Evolutionary conservation across 2,329 filamentous ascomycete species (phyloP), one percentile per base, ranked within the genome.

Genomic region (Diaporthe nobilis): DNA sequence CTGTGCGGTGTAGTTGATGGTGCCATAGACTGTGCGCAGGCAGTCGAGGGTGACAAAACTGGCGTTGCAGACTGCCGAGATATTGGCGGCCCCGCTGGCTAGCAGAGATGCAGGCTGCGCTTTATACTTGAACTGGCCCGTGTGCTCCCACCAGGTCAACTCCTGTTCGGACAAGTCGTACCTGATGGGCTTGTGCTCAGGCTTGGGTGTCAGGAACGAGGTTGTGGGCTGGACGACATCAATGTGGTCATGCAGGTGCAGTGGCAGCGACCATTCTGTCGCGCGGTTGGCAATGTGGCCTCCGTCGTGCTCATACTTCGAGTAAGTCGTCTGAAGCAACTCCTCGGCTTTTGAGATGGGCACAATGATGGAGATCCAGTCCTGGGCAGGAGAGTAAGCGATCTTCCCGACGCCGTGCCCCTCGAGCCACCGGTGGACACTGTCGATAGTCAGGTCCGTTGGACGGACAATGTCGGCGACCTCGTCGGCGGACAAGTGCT

Each of bases 141-240:
- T 71, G 55, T 75, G 34, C 67, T 58, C 44, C 47, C 53, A 76
- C 53, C 53, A 77, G 73, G 28, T 57, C 57, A 68, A 39, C 15
- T 68, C 65, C 13, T 68, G 65, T n/a, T 51, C 73, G 58, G 25
- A 70, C 22, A 42, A 51, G 44, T 55, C 76, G 47, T 53, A 67
- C 60, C 22, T 57, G 67, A 63, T 73, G 72, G 44, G 73, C 55
- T 60, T 75, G 78, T 57, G 75, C 80, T 71, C 82, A 83, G 71
- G 85, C 86, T 53, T 68, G 31, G 65, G 65, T 28, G 65, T 68
- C 47, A 68, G 65, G 76, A 89, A 88, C 79, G 84, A 87, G 15
- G 85, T 86, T 12, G 87, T 87, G 0, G 87, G 87, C 28, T 86
- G 84, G 70, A 88, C 82, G 53, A 87, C 79, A 77, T 87, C 85